phyloP scores from a whole-genome alignment of 2,329 filamentous ascomycete genomes.

The Pseudogymnoascus sp. region DNA sequence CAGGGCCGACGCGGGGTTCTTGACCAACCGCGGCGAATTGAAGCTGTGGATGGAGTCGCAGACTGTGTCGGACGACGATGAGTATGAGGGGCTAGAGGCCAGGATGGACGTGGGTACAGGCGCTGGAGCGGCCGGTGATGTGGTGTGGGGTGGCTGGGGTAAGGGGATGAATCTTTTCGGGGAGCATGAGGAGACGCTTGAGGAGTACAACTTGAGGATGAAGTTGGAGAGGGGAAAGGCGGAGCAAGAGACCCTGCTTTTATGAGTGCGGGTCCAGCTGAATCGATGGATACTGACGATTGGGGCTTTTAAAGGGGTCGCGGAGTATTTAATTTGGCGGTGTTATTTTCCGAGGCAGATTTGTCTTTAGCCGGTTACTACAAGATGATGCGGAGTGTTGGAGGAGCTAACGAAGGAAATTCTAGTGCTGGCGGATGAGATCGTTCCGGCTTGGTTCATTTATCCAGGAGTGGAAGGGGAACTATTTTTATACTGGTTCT shows the following conservation, averaged over 20 bases:
- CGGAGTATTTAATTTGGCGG: not conserved
- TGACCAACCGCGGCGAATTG: conserved; percentile 16
- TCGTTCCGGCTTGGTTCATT: not conserved
- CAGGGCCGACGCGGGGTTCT: conserved; percentile 20
- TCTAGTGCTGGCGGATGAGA: not conserved
- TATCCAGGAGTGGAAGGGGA: not conserved
- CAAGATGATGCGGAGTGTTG: too few species aligned
- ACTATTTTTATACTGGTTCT: not conserved
- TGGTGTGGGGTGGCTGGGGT: not conserved
- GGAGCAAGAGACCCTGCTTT: not conserved
- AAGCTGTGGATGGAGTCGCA: conserved; percentile 10
- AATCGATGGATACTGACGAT: not conserved
- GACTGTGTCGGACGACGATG: not conserved
- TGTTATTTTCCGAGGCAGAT: too few species aligned
- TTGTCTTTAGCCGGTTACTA: too few species aligned
- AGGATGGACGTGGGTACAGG: not conserved
- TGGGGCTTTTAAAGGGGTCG: not conserved
- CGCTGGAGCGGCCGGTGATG: not conserved
- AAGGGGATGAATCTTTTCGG: not conserved
- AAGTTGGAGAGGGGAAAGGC: not conserved
- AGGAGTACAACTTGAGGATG: not conserved
- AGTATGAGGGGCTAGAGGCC: not conserved
- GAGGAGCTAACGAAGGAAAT: not conserved
- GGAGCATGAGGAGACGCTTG: not conserved
- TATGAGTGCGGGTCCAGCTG: not conserved